Conservation (phyloP, 495 filamentous ascomycete species). For the Daldinia loculata region DNA sequence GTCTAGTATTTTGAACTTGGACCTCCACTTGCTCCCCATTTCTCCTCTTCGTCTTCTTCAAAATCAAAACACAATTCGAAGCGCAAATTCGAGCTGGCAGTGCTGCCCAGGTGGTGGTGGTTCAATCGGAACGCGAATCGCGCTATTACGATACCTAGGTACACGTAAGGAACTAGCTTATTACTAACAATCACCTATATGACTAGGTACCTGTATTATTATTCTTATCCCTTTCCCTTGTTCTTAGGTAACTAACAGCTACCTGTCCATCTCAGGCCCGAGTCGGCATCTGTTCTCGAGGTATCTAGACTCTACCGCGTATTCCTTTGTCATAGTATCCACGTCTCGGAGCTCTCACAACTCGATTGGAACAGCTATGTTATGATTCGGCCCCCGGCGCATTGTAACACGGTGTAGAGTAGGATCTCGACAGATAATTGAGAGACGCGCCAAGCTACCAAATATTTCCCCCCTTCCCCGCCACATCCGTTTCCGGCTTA, state of each 20-base stretch:
- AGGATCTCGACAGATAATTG: constrained; percentile 21
- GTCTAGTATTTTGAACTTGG: constrained; percentile 11
- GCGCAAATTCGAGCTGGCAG: not conserved
- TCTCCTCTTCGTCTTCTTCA: constrained; percentile 24
- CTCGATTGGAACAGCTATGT: constrained; percentile 1
- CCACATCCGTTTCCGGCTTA: constrained; percentile 40
- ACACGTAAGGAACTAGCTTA: not conserved
- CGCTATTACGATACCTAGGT: not conserved
- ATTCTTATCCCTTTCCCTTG: not conserved
- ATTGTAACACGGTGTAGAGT: constrained; percentile 13
- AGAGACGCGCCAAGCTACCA: constrained; percentile 40
- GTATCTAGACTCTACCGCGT: not conserved
- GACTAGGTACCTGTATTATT: not conserved
- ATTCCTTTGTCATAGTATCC: not conserved
- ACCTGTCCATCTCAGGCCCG: not conserved
- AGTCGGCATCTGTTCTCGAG: not conserved
- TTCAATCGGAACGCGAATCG: constrained; percentile 28
- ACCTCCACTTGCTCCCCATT: constrained; percentile 2
- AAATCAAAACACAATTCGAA: constrained; percentile 8
- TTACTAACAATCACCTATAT: not conserved
- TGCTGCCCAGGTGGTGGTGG: constrained; percentile 10
- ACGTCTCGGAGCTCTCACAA: not conserved
- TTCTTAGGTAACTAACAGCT: not conserved
- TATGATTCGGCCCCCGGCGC: constrained; percentile 10
- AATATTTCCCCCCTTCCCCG: constrained; percentile 38